Evolutionary conservation across 495 filamentous ascomycete genomes (phyloP), one percentile per base, ranked within the genome.

Genomic region (Wilcoxina mikolae): DNA sequence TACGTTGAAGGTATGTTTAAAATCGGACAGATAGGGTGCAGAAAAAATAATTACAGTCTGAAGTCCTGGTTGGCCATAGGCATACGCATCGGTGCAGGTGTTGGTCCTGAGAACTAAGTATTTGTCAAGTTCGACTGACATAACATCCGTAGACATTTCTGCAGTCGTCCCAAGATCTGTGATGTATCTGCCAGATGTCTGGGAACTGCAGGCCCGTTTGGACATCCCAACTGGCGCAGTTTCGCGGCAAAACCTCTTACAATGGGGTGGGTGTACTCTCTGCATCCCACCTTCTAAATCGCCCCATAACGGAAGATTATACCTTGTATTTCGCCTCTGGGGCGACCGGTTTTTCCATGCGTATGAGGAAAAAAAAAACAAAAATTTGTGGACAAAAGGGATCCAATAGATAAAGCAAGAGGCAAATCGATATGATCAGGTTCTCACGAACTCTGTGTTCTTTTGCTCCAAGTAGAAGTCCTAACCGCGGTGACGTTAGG

Each of bases 81-180:
- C 31, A 35, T 35, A 7, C 31, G n/a, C n/a, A n/a, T 35, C 15
- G 31, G 7, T 35, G 7, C 31, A 35, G 15, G 7, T 35, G 31
- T 35, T 35, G 7, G 31, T 5, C 31, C 7, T 35, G 15, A 15
- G 7, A 35, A 7, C 7, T 35, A 35, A n/a, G n/a, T n/a, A n/a
- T n/a, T 39, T 18, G 20, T 39, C 35, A 39, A 18, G 35, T 5
- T 12, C 35, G 20, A 18, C 15, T 18, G 4, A 17, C n/a, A 17
- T 24, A 46, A 46, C 15, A 46, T 17, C 23, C 11, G 11, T 2
- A 17, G 43, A 20, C n/a, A 24, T 46, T 24, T 12, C 2, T 18
- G 43, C 43, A 46, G 23, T 46, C 15, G 43, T 46, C 43, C 43
- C 43, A 46, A 46, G 43, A 46, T 46, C 43, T 46, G 22, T 9